phyloP scores from a whole-genome alignment of 2,329 filamentous ascomycete species.

The Atkinsonella texensis region DNA sequence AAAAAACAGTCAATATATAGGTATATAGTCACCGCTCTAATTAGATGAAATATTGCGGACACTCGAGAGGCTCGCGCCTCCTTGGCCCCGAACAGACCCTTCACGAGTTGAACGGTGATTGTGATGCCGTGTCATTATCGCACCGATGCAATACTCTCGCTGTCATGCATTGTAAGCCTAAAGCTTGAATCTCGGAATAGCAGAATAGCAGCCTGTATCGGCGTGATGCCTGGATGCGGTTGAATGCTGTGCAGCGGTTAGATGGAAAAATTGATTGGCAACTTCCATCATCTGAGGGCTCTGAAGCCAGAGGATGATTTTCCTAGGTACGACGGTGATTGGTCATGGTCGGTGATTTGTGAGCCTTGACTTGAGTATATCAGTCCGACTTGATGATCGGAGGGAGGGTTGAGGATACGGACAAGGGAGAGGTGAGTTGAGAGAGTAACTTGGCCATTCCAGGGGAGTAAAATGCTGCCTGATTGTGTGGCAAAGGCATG shows the following conservation, averaged over 20 bases:
- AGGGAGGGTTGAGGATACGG: slow-evolving; percentile 27
- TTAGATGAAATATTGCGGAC: background rate
- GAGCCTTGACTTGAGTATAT: slow-evolving; percentile 37
- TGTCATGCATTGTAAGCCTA: too few relatives aligned
- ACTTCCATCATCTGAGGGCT: slow-evolving; percentile 32
- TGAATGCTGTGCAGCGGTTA: too few relatives aligned
- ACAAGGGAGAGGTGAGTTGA: background rate
- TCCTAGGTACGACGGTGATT: slow-evolving; percentile 17
- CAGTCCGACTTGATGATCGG: slow-evolving; percentile 43
- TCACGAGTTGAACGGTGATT: background rate
- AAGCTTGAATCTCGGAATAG: too few relatives aligned
- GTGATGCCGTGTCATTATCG: too few relatives aligned
- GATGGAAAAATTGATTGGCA: too few relatives aligned
- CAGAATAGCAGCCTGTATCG: too few relatives aligned
- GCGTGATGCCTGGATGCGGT: too few relatives aligned
- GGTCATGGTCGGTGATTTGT: slow-evolving; percentile 40
- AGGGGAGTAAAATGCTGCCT: slow-evolving; percentile 40
- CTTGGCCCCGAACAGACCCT: background rate
- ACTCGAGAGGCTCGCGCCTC: too few relatives aligned
- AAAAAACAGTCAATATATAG: background rate
- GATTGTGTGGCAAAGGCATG: slow-evolving; percentile 41
- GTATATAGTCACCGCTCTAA: background rate
- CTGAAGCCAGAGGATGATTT: slow-evolving; percentile 29
- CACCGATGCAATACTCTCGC: too few relatives aligned
- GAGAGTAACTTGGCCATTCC: slow-evolving; percentile 1